phyloP scores from a whole-genome alignment of 2,329 filamentous ascomycete species.

The Clonostachys rosea region DNA sequence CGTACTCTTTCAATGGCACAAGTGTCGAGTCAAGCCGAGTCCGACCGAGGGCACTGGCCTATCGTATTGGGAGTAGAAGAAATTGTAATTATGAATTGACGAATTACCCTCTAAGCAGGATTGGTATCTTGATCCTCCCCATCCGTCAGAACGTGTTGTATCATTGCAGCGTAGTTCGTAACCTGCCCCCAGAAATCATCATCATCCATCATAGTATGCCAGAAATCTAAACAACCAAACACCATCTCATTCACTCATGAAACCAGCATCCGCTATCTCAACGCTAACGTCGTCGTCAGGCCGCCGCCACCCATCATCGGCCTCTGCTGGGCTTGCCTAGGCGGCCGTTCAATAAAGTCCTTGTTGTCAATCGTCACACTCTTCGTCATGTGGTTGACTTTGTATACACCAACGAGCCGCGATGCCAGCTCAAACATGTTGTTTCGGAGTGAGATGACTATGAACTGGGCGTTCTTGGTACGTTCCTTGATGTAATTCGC shows the following conservation, averaged over 20 bases:
- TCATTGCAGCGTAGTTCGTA: too few relatives aligned
- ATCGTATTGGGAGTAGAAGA: too few relatives aligned
- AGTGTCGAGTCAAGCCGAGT: too few relatives aligned
- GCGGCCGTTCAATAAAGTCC: slow-evolving; percentile 56
- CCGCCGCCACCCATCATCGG: slow-evolving; percentile 9
- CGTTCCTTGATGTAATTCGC: slow-evolving; percentile 98
- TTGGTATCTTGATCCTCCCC: too few relatives aligned
- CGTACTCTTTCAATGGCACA: too few relatives aligned
- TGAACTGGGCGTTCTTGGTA: slow-evolving; percentile 98
- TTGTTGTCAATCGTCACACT: slow-evolving; percentile 84
- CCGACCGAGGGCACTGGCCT: too few relatives aligned
- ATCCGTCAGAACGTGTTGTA: too few relatives aligned
- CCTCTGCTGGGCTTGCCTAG: slow-evolving; percentile 20
- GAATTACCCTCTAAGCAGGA: too few relatives aligned
- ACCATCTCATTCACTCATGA: slow-evolving; percentile 2
- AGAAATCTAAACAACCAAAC: slow-evolving; percentile 1
- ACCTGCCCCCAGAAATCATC: background rate
- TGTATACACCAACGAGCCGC: slow-evolving; percentile 94
- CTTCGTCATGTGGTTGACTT: slow-evolving; percentile 98
- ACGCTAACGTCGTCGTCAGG: slow-evolving; percentile 25
- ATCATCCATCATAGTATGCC: slow-evolving; percentile 4
- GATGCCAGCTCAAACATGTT: slow-evolving; percentile 99
- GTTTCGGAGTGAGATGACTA: slow-evolving; percentile 95
- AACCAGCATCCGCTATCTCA: slow-evolving; percentile 15
- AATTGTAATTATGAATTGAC: too few relatives aligned